phyloP scores from a whole-genome alignment of 441 rosid genomes.

The Adansonia gregorii region DNA sequence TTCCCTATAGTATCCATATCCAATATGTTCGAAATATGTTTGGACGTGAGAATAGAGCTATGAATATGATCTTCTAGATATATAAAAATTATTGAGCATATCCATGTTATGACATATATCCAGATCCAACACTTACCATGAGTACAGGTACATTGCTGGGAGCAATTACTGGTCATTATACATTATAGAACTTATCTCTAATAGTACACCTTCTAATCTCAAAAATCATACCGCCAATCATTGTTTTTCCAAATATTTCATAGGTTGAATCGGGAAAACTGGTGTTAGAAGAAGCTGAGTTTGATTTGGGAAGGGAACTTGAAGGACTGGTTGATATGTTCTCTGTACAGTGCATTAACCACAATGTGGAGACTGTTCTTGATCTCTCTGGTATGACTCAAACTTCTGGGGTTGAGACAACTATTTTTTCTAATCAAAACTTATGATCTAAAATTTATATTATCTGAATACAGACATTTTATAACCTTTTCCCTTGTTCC shows the following conservation, averaged over 20 bases:
- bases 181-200: not conserved
- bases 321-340: slow-evolving; percentile 98
- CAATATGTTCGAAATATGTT: too few species aligned
- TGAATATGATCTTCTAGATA: too few species aligned
- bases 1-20: too few species aligned
- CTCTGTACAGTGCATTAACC: slow-evolving; percentile 95
- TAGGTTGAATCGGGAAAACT: slow-evolving; percentile 99
- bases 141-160: not conserved
- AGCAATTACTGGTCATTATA: not conserved
- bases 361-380: slow-evolving; percentile 89
- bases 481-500: not conserved
- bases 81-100: too few species aligned
- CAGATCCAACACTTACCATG: not conserved
- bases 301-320: slow-evolving; percentile 89
- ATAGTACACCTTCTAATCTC: not conserved
- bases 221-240: slow-evolving; percentile 7
- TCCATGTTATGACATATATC: not conserved
- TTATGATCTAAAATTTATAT: slow-evolving; percentile 11
- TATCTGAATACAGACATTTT: slow-evolving; percentile 11
- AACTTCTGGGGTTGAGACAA: not conserved
- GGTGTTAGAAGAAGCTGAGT: slow-evolving; percentile 92
- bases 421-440: not conserved
- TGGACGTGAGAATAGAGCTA: too few species aligned
- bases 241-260: not conserved
- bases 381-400: slow-evolving; percentile 78